These are phyloP conservation scores for Pseudozyma thailandica DNA, from an alignment of 1,284 basidiomycete species.

Conservation along the genomic window DNA sequence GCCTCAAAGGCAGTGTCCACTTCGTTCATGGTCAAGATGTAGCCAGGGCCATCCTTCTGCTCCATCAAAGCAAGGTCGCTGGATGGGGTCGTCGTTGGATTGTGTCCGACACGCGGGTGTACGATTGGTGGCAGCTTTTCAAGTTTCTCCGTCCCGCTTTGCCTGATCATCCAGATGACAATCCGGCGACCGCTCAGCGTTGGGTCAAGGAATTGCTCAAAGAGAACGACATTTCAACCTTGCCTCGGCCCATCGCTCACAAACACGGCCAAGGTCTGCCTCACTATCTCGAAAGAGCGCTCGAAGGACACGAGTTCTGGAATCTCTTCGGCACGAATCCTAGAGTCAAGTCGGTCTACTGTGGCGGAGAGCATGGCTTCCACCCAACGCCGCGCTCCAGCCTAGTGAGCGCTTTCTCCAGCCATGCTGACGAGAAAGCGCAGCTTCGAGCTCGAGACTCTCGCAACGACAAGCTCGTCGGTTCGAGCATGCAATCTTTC, in stretches of 20 bases:
- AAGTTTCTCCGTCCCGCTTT: slow-evolving; percentile 32
- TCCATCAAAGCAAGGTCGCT: slow-evolving; percentile 25
- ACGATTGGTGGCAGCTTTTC: slow-evolving; percentile 59
- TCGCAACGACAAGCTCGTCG: slow-evolving; percentile 15
- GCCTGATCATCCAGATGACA: slow-evolving; percentile 41
- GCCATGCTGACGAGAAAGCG: slow-evolving; percentile 1
- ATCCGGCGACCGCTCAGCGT: slow-evolving; percentile 20
- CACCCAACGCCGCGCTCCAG: neutral
- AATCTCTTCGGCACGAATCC: slow-evolving; percentile 33
- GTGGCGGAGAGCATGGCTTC: slow-evolving; percentile 26
- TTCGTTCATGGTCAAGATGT: slow-evolving; percentile 60
- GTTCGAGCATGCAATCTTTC: slow-evolving; percentile 40
- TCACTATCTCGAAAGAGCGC: slow-evolving; percentile 41
- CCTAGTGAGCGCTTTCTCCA: neutral
- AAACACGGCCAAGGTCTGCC: slow-evolving; percentile 28
- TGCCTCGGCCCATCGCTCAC: slow-evolving; percentile 47
- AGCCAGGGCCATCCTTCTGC: slow-evolving; percentile 49
- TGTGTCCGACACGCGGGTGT: slow-evolving; percentile 46
- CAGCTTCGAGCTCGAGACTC: neutral
- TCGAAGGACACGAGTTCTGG: slow-evolving; percentile 54
- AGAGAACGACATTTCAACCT: slow-evolving; percentile 20
- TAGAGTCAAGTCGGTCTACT: slow-evolving; percentile 22
- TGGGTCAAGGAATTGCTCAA: slow-evolving; percentile 45
- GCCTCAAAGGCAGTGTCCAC: slow-evolving; percentile 51
- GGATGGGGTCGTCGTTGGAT: slow-evolving; percentile 57